phyloP scores from a whole-genome alignment of 2,329 filamentous ascomycete species.

The Fonsecaea pedrosoi region DNA sequence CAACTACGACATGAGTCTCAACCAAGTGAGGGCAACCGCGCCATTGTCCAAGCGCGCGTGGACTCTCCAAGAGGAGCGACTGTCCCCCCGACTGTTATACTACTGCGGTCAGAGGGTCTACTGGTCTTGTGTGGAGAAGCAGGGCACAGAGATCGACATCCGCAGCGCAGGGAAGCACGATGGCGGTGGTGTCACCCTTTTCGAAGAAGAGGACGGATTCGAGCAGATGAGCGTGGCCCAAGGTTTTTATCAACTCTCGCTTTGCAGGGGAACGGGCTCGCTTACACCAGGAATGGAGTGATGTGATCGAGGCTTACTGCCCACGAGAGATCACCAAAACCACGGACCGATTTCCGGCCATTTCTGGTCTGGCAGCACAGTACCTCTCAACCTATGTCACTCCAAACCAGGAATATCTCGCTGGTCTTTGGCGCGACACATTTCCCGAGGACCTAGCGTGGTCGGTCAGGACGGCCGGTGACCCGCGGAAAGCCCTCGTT shows the following conservation, averaged over 20 bases:
- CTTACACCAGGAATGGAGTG: slow-evolving; percentile 13
- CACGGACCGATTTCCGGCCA: slow-evolving; percentile 11
- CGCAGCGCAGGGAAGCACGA: not conserved
- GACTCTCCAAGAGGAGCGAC: slow-evolving; percentile 18
- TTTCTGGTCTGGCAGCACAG: slow-evolving; percentile 16
- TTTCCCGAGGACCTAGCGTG: slow-evolving; percentile 14
- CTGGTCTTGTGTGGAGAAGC: slow-evolving; percentile 15
- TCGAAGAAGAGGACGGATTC: not conserved
- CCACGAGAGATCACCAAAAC: slow-evolving; percentile 2
- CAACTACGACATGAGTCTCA: slow-evolving; percentile 16
- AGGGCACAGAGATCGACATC: slow-evolving; percentile 9
- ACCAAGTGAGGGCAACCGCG: slow-evolving; percentile 14
- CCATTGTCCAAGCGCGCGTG: slow-evolving; percentile 11
- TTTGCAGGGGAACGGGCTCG: not conserved
- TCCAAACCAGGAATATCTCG: slow-evolving; percentile 17
- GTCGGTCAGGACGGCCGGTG: not conserved
- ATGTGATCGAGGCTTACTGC: slow-evolving; percentile 17
- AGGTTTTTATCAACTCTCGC: slow-evolving; percentile 7
- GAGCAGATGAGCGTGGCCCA: slow-evolving; percentile 10
- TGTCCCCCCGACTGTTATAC: slow-evolving; percentile 11
- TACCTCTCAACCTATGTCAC: slow-evolving; percentile 13
- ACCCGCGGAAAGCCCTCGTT: slow-evolving; percentile 4
- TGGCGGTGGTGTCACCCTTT: not conserved
- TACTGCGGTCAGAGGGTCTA: slow-evolving; percentile 20
- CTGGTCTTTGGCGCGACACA: slow-evolving; percentile 12